Base-by-base conservation (phyloP, 2,329 filamentous ascomycete species). In the Microsporum canis region DNA sequence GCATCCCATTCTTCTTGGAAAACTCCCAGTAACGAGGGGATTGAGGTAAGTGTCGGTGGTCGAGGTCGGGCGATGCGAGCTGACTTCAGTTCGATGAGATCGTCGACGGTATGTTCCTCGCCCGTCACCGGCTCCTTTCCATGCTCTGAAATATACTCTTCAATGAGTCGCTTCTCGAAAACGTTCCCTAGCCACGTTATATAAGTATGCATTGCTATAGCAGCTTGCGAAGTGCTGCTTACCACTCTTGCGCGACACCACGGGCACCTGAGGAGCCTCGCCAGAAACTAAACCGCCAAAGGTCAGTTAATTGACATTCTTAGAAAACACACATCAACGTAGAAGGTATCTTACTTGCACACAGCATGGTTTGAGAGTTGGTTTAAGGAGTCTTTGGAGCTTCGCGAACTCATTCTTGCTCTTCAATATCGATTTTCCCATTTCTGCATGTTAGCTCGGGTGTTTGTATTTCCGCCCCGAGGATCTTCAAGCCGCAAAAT, bases 1-100 rank as follows among this genome's bases (percentile, higher is more conserved):
- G 91, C 87, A 73, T 99, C 94, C 94, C 94, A 99, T 80, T 99
- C 94, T 74, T 95, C 95, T 74, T 99, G 94, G 74, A 99, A 97
- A 43, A 91, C 88, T 57, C 89, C 88, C 61, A 99, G 87, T 61
- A 99, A 84, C 17, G 94, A 91, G 27, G 94, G 94, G 71, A 99
- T 96, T 41, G 94, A 99, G 60, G 94, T 97, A 69, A 97, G 85
- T 38, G 90, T 91, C 36, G 94, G 92, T 62, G 94, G 91, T 70
- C 94, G 85, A 58, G 94, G 92, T 68, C 88, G 88, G 64, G 96
- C 89, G 68, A 90, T 83, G 76, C 88, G 86, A 67, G 88, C 82
- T 62, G 89, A 85, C 78, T 94, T 90, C 74, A 99, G 82, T 65
- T 91, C 86, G 70, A 99, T 82, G 63, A 99, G 84, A 74, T 99